Evolutionary conservation across 352 stramenopile genomes (phyloP).

Genomic region (Phytophthora kernoviae): DNA sequence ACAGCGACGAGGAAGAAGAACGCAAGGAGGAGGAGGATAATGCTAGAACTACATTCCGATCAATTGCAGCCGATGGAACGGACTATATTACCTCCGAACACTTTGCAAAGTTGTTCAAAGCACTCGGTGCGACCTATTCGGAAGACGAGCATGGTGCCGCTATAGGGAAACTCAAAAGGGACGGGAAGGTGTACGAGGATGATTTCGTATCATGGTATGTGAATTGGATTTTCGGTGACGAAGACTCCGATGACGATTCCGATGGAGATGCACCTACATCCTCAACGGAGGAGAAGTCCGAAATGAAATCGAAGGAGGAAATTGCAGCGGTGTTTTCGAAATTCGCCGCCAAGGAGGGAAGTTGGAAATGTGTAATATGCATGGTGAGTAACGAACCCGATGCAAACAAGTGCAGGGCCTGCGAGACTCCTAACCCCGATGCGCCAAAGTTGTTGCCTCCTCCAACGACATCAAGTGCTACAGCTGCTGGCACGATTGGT

Average conservation of each 20-base stretch:
- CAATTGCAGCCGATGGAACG: conserved; percentile 32
- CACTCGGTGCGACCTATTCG: conserved; percentile 58
- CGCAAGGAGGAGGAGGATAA: conserved; percentile 67
- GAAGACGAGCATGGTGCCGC: conserved; percentile 55
- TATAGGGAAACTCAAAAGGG: conserved; percentile 42
- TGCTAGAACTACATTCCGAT: conserved; percentile 45
- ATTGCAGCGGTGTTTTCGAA: conserved; percentile 54
- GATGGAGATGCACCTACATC: conserved; percentile 24
- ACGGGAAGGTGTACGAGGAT: conserved; percentile 54
- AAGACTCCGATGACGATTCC: conserved; percentile 50
- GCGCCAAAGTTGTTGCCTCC: conserved; percentile 35
- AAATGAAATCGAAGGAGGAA: conserved; percentile 63
- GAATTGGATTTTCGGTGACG: conserved; percentile 63
- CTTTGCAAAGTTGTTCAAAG: conserved; percentile 67
- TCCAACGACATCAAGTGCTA: conserved; percentile 18
- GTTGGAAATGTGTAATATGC: conserved; percentile 64
- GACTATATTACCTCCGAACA: conserved; percentile 40
- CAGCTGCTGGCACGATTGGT: conserved; percentile 41
- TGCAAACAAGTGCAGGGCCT: conserved; percentile 49
- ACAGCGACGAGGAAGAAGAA: conserved; percentile 68
- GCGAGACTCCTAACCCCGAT: conserved; percentile 53
- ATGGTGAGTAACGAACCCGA: conserved; percentile 50
- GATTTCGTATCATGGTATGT: conserved; percentile 73
- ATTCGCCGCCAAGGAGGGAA: conserved; percentile 54
- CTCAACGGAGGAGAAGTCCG: conserved; percentile 10